Evolutionary conservation across 2,329 filamentous ascomycete species (phyloP).

Genomic region (Cercospora sp.): DNA sequence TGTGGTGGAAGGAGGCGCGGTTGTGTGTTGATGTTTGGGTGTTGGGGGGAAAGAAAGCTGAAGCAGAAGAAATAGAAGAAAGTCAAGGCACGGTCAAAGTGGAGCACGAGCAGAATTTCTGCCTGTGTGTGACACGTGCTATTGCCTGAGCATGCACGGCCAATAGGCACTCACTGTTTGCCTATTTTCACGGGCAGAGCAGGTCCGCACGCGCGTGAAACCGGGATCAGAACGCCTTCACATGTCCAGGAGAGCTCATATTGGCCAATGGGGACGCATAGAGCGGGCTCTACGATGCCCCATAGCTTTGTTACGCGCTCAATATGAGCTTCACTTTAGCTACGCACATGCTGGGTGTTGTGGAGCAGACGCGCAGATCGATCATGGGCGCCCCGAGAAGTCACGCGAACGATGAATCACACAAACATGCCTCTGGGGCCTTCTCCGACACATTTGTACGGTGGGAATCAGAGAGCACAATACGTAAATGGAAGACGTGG

Average conservation of each 20-base stretch:
- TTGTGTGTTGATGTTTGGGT: background rate
- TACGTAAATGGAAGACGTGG: background rate
- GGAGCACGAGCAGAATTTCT: background rate
- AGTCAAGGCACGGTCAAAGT: background rate
- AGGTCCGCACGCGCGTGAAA: background rate
- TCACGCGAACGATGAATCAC: background rate
- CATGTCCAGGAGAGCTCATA: background rate
- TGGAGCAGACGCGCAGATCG: background rate
- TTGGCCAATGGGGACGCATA: background rate
- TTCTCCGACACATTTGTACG: background rate
- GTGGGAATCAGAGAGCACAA: background rate
- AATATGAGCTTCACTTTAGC: background rate
- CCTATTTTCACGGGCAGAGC: background rate
- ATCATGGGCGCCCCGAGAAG: background rate
- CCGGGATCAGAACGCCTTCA: background rate
- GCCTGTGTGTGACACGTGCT: background rate
- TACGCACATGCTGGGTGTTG: background rate
- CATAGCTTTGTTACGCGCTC: background rate
- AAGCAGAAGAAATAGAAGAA: background rate
- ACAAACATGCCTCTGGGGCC: background rate
- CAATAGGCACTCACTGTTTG: background rate
- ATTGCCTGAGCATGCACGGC: background rate
- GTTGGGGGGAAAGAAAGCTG: background rate
- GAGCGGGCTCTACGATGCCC: background rate
- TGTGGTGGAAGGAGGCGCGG: background rate